Conservation (phyloP, 371 early-diverging fungal genomes). For the Dichotomocladium elegans region DNA sequence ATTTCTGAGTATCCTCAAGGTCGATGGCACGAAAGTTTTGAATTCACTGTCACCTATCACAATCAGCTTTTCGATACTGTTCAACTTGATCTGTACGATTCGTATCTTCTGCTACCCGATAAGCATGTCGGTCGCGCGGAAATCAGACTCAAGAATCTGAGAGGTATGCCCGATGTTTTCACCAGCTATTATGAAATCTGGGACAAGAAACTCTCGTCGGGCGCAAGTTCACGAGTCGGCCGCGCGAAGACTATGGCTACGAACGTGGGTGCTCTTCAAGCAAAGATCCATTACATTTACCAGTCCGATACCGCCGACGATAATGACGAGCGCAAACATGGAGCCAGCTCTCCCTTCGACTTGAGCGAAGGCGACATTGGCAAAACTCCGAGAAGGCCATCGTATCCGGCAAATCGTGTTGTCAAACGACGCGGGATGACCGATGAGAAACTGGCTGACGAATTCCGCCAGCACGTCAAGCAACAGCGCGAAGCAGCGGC, state of each 20-base stretch:
- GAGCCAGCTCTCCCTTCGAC: neutral
- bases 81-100: conserved; percentile 73
- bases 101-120: conserved; percentile 57
- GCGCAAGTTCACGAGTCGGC: conserved; percentile 52
- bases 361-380: neutral
- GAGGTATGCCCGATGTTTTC: conserved; percentile 65
- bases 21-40: conserved; percentile 75
- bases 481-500: conserved; percentile 17
- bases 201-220: conserved; percentile 53
- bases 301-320: conserved; percentile 22
- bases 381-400: too few relatives aligned
- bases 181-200: conserved; percentile 64
- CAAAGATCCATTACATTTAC: conserved; percentile 61
- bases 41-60: conserved; percentile 71
- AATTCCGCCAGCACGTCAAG: conserved; percentile 20
- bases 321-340: neutral
- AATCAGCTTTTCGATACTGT: conserved; percentile 73
- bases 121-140: conserved; percentile 73
- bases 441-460: conserved; percentile 14
- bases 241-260: conserved; percentile 48
- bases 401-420: too few relatives aligned
- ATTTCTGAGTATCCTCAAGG: conserved; percentile 58
- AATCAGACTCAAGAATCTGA: conserved; percentile 58
- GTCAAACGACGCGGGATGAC: neutral
- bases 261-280: conserved; percentile 67